phyloP scores from a whole-genome alignment of 176 grass and related monocot genomes.

The Juncus effusus region DNA sequence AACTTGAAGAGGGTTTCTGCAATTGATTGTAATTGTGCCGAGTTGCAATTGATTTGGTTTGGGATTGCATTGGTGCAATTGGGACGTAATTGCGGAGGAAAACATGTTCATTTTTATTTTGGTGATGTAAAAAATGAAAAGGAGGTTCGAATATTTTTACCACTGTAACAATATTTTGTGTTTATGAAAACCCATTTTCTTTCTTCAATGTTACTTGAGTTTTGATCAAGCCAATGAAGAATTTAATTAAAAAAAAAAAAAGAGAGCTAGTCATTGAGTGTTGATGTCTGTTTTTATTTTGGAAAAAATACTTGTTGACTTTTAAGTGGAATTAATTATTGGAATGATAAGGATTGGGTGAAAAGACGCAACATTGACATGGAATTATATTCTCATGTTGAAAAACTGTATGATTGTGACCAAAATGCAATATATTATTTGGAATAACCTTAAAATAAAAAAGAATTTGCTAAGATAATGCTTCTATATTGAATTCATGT shows the following conservation, averaged over 20 bases:
- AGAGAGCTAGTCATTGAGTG: constrained; percentile 10
- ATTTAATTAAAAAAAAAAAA: constrained; percentile 4
- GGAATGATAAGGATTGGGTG: no score
- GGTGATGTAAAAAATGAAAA: constrained; percentile 27
- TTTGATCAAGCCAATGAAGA: not conserved
- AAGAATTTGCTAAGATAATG: no score
- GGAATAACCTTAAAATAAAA: no score
- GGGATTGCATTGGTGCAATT: not conserved
- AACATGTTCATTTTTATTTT: constrained; percentile 27
- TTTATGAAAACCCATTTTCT: constrained; percentile 9
- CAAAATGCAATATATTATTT: no score
- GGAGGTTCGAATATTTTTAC: constrained; percentile 21
- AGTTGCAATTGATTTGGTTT: constrained; percentile 1
- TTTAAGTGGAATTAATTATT: no score
- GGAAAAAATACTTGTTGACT: constrained; percentile 12
- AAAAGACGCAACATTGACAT: no score
- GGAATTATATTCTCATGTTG: no score
- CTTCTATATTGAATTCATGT: no score
- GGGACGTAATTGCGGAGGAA: constrained; percentile 15
- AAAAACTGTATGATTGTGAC: no score
- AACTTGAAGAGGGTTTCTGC: constrained; percentile 21
- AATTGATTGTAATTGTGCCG: constrained; percentile 7
- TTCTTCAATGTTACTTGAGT: no score
- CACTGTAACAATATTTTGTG: constrained; percentile 14
- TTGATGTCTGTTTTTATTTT: constrained; percentile 3